Percentiles rank a stretch among this genome's conserved stretches.
Conservation (phyloP, 257 asterid genomes). For the Gardenia jasminoides region DNA sequence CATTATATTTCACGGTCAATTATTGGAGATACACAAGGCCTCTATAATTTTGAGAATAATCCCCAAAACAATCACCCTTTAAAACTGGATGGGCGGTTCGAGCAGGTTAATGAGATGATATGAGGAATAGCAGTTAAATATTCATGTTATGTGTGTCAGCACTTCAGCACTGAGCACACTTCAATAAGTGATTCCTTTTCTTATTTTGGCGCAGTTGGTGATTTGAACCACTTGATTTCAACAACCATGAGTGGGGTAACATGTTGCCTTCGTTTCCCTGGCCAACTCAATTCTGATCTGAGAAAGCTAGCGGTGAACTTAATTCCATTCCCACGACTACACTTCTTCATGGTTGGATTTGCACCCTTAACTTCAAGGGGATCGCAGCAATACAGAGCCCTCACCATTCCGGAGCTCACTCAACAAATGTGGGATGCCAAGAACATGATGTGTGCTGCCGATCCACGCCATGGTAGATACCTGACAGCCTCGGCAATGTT, state of each 20-base stretch:
- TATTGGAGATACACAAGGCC: neutral
- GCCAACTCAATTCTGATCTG: conserved; percentile 70
- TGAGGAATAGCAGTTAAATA: too few relatives aligned
- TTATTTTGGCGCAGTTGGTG: conserved; percentile 52
- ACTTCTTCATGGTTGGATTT: conserved; percentile 78
- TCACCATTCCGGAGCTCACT: conserved; percentile 66
- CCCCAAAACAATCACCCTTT: neutral
- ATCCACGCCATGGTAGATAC: conserved; percentile 75
- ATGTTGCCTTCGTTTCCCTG: conserved; percentile 74
- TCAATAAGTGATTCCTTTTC: neutral
- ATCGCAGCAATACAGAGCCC: conserved; percentile 71
- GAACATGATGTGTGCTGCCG: conserved; percentile 83
- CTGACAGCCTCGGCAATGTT: conserved; percentile 81
- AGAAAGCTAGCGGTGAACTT: conserved; percentile 71
- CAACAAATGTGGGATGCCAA: conserved; percentile 84
- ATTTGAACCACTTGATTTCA: conserved; percentile 68
- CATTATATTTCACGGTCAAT: too few relatives aligned
- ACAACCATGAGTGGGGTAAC: conserved; percentile 79
- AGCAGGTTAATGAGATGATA: neutral
- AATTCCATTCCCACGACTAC: conserved; percentile 72
- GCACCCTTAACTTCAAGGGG: conserved; percentile 70
- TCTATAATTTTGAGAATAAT: neutral
- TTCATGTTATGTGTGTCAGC: neutral
- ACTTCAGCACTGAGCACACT: too few relatives aligned
- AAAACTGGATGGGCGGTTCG: too few relatives aligned